Base-by-base conservation (phyloP, 352 stramenopile species). In the Globisporangium ultimum region DNA sequence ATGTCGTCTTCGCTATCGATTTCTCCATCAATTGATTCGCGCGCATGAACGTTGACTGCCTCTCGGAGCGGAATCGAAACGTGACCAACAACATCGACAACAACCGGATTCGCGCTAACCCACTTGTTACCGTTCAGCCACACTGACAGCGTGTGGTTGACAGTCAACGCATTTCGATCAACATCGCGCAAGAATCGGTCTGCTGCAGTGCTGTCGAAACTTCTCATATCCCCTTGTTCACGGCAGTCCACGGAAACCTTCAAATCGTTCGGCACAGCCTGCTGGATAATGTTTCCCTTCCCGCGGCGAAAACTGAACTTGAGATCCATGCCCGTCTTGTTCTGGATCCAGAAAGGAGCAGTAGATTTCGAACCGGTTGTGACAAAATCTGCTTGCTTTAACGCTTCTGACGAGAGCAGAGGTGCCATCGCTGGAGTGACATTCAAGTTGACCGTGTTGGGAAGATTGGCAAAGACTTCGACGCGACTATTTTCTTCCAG, bases 301-400 rank as follows among this genome's bases (percentile, higher is more conserved):
- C 87, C 87, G 12, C 86, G 84, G 8, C 84, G 83, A 66, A 96
- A 96, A 55, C 84, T 94, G 59, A 94, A 96, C 52, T 93, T 92
- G 12, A 96, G 61, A 15, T 87, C 76, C 40, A 84, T 76, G 3
- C 87, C 87, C 21, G 86, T 93, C 28, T 87, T 90, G 68, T 96
- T 96, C 53, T 94, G 78, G 57, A 96, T 80, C 87, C 87, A 96
- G 51, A 96, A 96, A n/a, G 87, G 87, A 18, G 87, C 76, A 5
- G 83, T 94, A 4, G 84, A 91, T 60, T 94, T 96, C 7, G 83
- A 93, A 8, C 87, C 83, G 3, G 83, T 90, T 0, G 87, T 93
- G 52, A 96, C 84, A 54, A 94, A 93, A 57, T 96, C 87, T 51
- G 84, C 84, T 74, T 91, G 82, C 45, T 78, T 84, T 43, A 96